Evolutionary conservation across 148 eudicot genomes (phyloP).

Genomic region (Arctostaphylos glauca): DNA sequence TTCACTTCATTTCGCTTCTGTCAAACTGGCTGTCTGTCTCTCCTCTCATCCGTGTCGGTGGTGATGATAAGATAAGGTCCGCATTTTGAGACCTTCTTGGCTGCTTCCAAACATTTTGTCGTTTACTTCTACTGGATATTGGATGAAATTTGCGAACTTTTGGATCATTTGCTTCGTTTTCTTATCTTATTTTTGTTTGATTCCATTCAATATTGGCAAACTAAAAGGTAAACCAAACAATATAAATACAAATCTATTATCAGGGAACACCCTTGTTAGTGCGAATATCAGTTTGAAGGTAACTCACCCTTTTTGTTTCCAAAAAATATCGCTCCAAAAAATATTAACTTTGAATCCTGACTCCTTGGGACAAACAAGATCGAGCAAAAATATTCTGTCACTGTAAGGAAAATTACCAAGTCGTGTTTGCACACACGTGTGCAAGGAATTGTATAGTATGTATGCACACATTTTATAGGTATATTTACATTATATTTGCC

Average conservation of each 20-base stretch:
- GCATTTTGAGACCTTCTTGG: slow-evolving; percentile 10
- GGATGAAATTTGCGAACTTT: slow-evolving; percentile 14
- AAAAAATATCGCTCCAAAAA: too few relatives aligned
- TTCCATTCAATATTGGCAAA: background rate
- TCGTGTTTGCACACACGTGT: too few relatives aligned
- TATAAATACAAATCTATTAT: too few relatives aligned
- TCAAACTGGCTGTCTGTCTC: slow-evolving; percentile 2
- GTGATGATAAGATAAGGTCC: slow-evolving; percentile 22
- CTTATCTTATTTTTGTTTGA: background rate
- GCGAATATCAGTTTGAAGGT: too few relatives aligned
- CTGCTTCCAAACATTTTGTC: slow-evolving; percentile 9
- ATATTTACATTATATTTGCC: background rate
- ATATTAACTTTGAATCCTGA: too few relatives aligned
- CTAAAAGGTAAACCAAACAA: background rate
- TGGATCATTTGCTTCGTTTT: slow-evolving; percentile 15
- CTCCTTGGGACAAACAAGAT: too few relatives aligned
- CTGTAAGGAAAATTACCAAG: too few relatives aligned
- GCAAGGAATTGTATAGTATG: too few relatives aligned
- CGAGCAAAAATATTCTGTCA: too few relatives aligned
- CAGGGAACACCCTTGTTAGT: too few relatives aligned
- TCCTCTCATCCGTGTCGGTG: background rate
- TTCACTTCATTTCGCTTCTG: background rate
- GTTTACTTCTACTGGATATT: background rate
- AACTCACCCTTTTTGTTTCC: too few relatives aligned
- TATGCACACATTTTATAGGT: too few relatives aligned